These are phyloP conservation scores for Arthrobotrys sinensis DNA, from an alignment of 2,329 filamentous ascomycete genomes.

Conservation along the genomic window DNA sequence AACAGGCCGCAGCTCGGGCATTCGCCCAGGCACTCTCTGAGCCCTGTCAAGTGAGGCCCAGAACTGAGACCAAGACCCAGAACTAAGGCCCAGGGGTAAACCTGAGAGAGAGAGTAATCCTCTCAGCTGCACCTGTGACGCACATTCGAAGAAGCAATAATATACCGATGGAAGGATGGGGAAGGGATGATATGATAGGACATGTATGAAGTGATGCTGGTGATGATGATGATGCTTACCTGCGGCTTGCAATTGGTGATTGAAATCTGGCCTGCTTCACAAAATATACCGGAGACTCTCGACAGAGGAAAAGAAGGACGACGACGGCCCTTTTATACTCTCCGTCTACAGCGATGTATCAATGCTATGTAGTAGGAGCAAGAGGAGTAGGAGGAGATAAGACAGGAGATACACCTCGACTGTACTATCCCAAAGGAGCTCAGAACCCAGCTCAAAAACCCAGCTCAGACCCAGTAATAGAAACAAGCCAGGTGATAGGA, in stretches of 20 bases:
- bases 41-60: no score
- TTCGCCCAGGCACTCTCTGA: not conserved
- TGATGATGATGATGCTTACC: not conserved
- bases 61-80: not conserved
- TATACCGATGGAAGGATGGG: not conserved
- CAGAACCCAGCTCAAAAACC: not conserved
- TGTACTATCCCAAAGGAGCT: conserved; percentile 58
- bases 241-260: not conserved
- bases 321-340: conserved; percentile 10
- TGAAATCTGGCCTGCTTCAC: no score
- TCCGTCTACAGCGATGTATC: not conserved
- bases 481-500: conserved; percentile 40
- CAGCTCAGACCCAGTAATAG: not conserved
- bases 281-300: not conserved
- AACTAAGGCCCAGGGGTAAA: not conserved
- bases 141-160: not conserved
- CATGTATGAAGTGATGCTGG: no score
- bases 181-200: not conserved
- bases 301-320: not conserved
- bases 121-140: conserved; percentile 6
- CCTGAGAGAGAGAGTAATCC: no score
- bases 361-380: no score
- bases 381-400: not conserved
- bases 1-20: conserved; percentile 54
- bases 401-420: conserved; percentile 26